Evolutionary conservation across 495 filamentous ascomycete species (phyloP), one percentile per base, ranked within the genome.

Genomic region (Penicillium riverlandense): DNA sequence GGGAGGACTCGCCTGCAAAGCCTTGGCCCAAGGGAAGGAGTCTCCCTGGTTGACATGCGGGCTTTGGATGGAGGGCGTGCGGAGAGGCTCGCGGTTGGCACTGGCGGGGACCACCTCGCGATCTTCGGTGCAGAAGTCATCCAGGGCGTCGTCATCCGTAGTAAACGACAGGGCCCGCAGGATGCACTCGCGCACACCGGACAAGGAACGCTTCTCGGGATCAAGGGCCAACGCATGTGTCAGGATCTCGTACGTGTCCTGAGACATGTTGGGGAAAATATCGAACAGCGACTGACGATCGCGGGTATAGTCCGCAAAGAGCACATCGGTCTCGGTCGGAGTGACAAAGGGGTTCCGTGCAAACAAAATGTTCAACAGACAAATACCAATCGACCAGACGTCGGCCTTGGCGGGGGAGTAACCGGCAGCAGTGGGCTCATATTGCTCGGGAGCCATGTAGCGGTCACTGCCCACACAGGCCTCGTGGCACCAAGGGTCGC

Each of bases 381-480:
- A 96, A 65, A 98, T 86, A 38, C 92, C 92, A 55, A 98, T 82
- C 38, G 90, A 88, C 92, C 92, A 98, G 51, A 95, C 81, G 63
- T 98, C 92, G 13, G 94, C 92, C 66, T 94, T 78, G 40, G 87
- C 88, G 29, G 92, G 90, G 35, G 88, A 91, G 69, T 97, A 97
- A 51, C 92, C 92, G 38, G 72, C 76, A 45, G 81, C 82, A 53
- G 80, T 71, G 15, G 90, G 86, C 52, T 97, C 91, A 52, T 90
- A 97, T 57, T 98, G 92, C 64, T 97, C 92, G 12, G 92, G 92
- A 39, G 92, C 89, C 92, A 98, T 98, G 68, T 98, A 98, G 29
- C 92, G 87, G 55, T 98, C 94, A 63, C 91, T 96, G 41, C 92
- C 92, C 38, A 98, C 92, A 47, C 84, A 88, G 31, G 82, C 83